phyloP scores from a whole-genome alignment of 306 rosid species.

The Lupinus albus region DNA sequence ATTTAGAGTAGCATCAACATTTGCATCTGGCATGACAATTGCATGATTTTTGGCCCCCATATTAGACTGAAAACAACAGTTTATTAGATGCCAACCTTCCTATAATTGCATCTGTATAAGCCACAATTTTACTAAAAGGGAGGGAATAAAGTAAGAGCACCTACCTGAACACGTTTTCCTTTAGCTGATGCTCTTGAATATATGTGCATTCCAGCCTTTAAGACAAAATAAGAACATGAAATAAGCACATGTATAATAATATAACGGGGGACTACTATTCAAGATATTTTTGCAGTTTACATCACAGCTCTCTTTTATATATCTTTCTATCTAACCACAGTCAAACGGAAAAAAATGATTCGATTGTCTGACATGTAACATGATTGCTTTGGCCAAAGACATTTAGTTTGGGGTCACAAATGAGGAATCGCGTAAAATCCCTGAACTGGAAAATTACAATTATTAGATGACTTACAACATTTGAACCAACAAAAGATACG shows the following conservation, averaged over 20 bases:
- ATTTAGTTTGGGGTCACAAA: slow-evolving; percentile 25
- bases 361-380: slow-evolving; percentile 23
- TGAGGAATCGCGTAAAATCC: slow-evolving; percentile 12
- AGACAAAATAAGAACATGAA: slow-evolving; percentile 33
- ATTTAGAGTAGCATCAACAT: slow-evolving; percentile 74
- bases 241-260: slow-evolving; percentile 17
- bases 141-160: slow-evolving; percentile 23
- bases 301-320: slow-evolving; percentile 7
- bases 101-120: slow-evolving; percentile 28
- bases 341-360: neutral
- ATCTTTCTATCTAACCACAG: slow-evolving; percentile 21
- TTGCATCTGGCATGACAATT: slow-evolving; percentile 90
- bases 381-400: slow-evolving; percentile 25
- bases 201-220: slow-evolving; percentile 96
- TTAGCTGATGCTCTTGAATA: slow-evolving; percentile 89
- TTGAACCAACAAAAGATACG: slow-evolving; percentile 94
- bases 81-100: slow-evolving; percentile 29
- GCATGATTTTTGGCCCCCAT: slow-evolving; percentile 99
- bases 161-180: slow-evolving; percentile 95
- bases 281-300: slow-evolving; percentile 25
- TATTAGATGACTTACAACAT: slow-evolving; percentile 65
- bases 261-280: slow-evolving; percentile 6
- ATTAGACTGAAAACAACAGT: slow-evolving; percentile 67
- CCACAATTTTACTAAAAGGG: slow-evolving; percentile 24
- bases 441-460: neutral